A percentile compares a stretch with the other conserved stretches of the same genome.
These are phyloP conservation scores for Aspergillus incahuasiensis DNA, from an alignment of 495 filamentous ascomycete species.

Conservation along the genomic window DNA sequence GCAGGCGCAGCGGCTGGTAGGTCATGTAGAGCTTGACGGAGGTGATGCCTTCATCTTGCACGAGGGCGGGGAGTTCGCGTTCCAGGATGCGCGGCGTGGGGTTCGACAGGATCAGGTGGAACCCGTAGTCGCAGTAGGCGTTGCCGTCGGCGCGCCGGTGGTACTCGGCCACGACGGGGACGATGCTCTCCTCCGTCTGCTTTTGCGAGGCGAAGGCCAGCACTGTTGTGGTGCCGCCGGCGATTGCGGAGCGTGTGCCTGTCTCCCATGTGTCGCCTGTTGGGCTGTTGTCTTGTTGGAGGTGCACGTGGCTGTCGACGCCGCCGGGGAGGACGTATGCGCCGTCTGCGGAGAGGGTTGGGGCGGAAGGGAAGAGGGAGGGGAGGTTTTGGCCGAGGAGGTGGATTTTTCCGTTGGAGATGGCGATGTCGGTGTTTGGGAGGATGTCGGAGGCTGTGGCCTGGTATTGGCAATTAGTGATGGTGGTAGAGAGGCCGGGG, in stretches of 20 bases:
- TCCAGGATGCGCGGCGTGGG: constrained; percentile 39
- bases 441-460: constrained; percentile 40
- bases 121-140: constrained; percentile 57
- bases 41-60: constrained; percentile 42
- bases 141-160: constrained; percentile 41
- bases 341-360: constrained; percentile 24
- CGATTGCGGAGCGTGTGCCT: constrained; percentile 54
- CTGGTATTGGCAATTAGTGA: constrained; percentile 5
- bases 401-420: constrained; percentile 49
- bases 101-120: constrained; percentile 55
- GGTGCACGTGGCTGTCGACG: constrained; percentile 43
- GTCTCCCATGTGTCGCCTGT: constrained; percentile 37
- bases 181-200: constrained; percentile 44
- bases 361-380: constrained; percentile 29
- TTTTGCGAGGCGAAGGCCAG: constrained; percentile 55
- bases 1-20: constrained; percentile 52
- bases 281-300: constrained; percentile 45
- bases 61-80: constrained; percentile 43
- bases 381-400: constrained; percentile 31
- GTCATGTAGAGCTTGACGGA: constrained; percentile 64
- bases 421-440: constrained; percentile 45
- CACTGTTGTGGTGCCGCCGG: constrained; percentile 58
- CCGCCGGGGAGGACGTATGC: constrained; percentile 39
- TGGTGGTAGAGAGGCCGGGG: background rate
- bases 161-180: constrained; percentile 43